Percentiles rank a stretch among this genome's conserved stretches.
phyloP scores from a whole-genome alignment of 164 flowering plant species.

The Magnolia sinica region DNA sequence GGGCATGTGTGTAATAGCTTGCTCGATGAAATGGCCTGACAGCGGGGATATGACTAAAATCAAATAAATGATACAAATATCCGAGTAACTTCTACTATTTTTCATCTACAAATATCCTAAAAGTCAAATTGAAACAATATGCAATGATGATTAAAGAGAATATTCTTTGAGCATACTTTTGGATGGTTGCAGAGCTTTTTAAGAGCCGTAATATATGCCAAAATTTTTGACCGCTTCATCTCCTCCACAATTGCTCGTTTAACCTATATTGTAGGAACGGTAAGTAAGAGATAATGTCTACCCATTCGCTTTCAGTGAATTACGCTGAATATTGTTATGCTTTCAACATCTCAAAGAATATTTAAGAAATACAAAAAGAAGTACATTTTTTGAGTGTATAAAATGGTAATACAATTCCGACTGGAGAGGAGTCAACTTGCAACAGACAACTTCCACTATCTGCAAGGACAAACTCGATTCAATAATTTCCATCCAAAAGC shows the following conservation, averaged over 20 bases:
- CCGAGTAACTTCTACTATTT: no score
- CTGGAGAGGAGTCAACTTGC: conserved; percentile 94
- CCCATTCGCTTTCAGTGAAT: background rate
- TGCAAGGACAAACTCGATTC: conserved; percentile 31
- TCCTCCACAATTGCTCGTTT: conserved; percentile 70
- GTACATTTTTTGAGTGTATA: conserved; percentile 92
- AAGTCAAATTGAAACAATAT: background rate
- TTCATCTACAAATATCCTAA: background rate
- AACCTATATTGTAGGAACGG: conserved; percentile 40
- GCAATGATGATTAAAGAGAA: no score
- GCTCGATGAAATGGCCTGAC: no score
- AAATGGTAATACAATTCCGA: conserved; percentile 79
- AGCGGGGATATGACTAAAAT: no score
- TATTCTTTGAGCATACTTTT: background rate
- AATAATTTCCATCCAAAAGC: background rate
- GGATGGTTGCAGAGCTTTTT: conserved; percentile 92
- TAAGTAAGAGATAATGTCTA: background rate
- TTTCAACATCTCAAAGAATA: background rate
- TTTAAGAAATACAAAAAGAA: conserved; percentile 11
- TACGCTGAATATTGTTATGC: background rate
- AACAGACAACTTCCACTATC: conserved; percentile 98
- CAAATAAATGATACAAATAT: no score
- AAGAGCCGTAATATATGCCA: conserved; percentile 96
- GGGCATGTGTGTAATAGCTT: no score
- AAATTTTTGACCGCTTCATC: conserved; percentile 73